Evolutionary conservation across 441 rosid species (phyloP).

Genomic region (Kokia cookei): DNA sequence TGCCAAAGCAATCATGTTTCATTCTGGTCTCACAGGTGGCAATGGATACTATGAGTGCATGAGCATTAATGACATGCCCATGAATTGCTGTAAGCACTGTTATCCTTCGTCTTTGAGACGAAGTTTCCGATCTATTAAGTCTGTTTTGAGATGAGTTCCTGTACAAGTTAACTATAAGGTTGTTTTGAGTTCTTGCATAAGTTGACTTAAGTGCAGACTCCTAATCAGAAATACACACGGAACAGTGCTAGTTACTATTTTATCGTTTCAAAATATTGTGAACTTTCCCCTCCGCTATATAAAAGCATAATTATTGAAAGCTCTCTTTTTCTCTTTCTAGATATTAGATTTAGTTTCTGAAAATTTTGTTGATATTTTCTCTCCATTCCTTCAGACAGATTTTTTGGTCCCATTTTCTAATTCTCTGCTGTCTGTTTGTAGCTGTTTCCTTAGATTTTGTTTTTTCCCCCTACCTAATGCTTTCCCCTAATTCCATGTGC

Average conservation of each 20-base stretch:
- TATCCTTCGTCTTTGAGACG: not conserved
- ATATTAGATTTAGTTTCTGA: not conserved
- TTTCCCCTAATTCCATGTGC: not conserved
- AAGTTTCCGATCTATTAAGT: not conserved
- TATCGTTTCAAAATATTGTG: not conserved
- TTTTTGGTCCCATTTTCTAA: not conserved
- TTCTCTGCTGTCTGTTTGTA: not conserved
- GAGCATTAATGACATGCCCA: constrained; percentile 74
- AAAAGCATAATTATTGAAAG: not conserved
- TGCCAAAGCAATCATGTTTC: constrained; percentile 69
- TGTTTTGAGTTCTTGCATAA: not conserved
- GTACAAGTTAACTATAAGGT: not conserved
- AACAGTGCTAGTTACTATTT: not conserved
- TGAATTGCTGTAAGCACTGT: constrained; percentile 63
- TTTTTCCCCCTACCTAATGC: constrained; percentile 10
- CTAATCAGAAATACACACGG: not conserved
- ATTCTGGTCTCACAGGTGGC: constrained; percentile 55
- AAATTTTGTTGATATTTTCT: not conserved
- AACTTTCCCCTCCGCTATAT: not conserved
- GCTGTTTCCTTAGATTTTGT: not conserved
- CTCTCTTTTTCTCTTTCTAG: not conserved
- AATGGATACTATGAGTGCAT: constrained; percentile 60
- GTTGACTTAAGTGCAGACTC: not conserved
- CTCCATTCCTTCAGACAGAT: not conserved
- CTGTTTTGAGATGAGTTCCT: not conserved